Base-by-base conservation (phyloP, 1,284 basidiomycete species). In the Irpex rosettiformis region DNA sequence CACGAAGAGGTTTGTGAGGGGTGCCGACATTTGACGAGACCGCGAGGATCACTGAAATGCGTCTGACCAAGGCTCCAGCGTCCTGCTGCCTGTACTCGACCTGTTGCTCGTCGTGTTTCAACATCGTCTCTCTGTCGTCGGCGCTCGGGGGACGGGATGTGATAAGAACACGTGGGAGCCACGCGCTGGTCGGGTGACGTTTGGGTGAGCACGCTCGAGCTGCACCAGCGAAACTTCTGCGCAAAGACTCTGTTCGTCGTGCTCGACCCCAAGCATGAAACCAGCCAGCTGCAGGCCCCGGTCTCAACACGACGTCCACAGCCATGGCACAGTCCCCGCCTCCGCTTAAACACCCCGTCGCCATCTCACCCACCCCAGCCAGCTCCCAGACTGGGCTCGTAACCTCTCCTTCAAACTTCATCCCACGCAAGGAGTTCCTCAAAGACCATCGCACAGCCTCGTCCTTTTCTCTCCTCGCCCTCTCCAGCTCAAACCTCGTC, bases 401-500 rank as follows among this genome's bases (percentile, higher is more conserved):
- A 58, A 65, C 62, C 58, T 65, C 25, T 63, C 68, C 28, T 42
- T 60, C 69, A 25, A 61, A 66, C 54, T 88, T 90, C 64, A 78
- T 77, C 25, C 88, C 88, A 3, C 75, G 88, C 65, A 86, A 81
- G 68, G 88, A 90, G 70, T 90, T 90, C 70, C 75, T 86, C 61
- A 80, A 79, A 47, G 80, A 87, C 63, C 78, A 79, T 62, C 73
- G 73, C 48, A 51, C 48, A 13, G 75, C 78, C 33, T 87, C 83
- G 61, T 74, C 82, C 33, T 91, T 91, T 70, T 79, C 84, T 40
- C 77, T 91, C 57, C 76, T 91, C 57, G 79, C 89, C 10, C 76
- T 91, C 62, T 81, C 88, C 4, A 79, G 84, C 61, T 72, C 83
- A 21, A 83, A 81, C 64, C 77, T 79, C 64, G 77, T 91, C 65